These are phyloP conservation scores for Hymenoscyphus albidus DNA, from an alignment of 2,329 filamentous ascomycete genomes.

Conservation along the genomic window DNA sequence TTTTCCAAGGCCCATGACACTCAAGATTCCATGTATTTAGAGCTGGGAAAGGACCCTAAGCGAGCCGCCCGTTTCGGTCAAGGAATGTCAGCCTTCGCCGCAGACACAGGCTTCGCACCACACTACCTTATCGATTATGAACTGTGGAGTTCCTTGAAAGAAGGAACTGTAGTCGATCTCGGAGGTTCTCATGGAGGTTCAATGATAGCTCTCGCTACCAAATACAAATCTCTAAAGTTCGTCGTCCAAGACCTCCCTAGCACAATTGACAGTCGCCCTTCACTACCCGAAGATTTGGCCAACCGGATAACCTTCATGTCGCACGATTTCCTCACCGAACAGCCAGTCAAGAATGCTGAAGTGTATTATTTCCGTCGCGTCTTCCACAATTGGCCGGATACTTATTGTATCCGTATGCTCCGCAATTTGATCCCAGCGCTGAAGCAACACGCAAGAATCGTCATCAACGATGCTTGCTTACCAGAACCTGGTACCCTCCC, in stretches of 20 bases:
- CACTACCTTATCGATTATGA: neutral
- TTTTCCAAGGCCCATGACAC: constrained; percentile 5
- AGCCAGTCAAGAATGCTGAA: constrained; percentile 39
- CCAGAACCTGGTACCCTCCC: neutral
- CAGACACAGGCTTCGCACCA: neutral
- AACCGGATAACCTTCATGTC: constrained; percentile 29
- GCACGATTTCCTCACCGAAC: constrained; percentile 45
- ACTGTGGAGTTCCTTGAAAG: neutral
- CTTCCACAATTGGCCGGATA: constrained; percentile 47
- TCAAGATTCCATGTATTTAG: neutral
- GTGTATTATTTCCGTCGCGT: constrained; percentile 46
- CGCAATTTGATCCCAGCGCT: constrained; percentile 39
- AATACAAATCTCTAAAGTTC: constrained; percentile 26
- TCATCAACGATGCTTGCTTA: constrained; percentile 9
- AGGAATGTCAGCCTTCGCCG: neutral
- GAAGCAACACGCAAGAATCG: constrained; percentile 39
- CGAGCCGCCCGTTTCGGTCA: neutral
- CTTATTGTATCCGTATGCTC: constrained; percentile 36
- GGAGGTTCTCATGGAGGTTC: constrained; percentile 28
- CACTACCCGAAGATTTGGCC: neutral
- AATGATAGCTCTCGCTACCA: constrained; percentile 23
- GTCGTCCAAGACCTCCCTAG: constrained; percentile 28
- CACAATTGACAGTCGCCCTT: constrained; percentile 36
- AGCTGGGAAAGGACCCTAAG: neutral
- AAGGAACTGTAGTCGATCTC: constrained; percentile 14